These are phyloP conservation scores for Alternaria triticimaculans DNA, from an alignment of 2,329 filamentous ascomycete genomes.

Conservation along the genomic window DNA sequence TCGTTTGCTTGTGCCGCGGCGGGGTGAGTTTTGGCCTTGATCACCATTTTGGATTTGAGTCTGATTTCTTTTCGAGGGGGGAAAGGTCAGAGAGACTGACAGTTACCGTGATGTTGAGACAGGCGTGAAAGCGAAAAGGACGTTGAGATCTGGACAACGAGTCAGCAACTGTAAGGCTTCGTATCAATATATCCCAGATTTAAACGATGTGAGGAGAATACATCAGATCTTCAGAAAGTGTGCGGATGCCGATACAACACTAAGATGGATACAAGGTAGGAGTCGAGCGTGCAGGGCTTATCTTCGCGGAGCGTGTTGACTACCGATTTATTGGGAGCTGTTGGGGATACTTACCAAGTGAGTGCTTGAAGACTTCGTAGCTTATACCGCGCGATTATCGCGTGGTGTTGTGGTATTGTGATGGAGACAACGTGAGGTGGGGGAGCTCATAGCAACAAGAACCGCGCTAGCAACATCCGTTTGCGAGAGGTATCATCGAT, in stretches of 20 bases:
- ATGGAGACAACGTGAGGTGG: not conserved
- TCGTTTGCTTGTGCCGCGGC: not conserved
- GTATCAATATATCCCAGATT: not conserved
- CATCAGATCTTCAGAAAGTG: not conserved
- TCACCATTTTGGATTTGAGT: slow-evolving; percentile 1
- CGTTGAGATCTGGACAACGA: not conserved
- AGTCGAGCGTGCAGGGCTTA: not conserved
- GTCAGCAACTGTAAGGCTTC: not conserved
- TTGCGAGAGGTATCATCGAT: not conserved
- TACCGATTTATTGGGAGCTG: not conserved
- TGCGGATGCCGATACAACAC: not conserved
- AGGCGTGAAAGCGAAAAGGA: not conserved
- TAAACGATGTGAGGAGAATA: not conserved
- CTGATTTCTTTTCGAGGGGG: not conserved
- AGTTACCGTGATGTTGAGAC: not conserved
- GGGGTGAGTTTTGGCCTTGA: not conserved
- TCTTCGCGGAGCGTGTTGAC: not conserved
- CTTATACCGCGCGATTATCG: not conserved
- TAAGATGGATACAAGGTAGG: not conserved
- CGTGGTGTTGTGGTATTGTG: not conserved
- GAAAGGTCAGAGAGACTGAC: not conserved
- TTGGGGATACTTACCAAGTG: not conserved
- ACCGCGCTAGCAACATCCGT: slow-evolving; percentile 7
- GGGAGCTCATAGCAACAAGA: not conserved
- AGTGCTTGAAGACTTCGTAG: not conserved